A percentile compares a stretch with the other conserved stretches of the same genome.
These are phyloP conservation scores for Cercospora brassicicola DNA, from an alignment of 2,329 filamentous ascomycete genomes.

Conservation along the genomic window DNA sequence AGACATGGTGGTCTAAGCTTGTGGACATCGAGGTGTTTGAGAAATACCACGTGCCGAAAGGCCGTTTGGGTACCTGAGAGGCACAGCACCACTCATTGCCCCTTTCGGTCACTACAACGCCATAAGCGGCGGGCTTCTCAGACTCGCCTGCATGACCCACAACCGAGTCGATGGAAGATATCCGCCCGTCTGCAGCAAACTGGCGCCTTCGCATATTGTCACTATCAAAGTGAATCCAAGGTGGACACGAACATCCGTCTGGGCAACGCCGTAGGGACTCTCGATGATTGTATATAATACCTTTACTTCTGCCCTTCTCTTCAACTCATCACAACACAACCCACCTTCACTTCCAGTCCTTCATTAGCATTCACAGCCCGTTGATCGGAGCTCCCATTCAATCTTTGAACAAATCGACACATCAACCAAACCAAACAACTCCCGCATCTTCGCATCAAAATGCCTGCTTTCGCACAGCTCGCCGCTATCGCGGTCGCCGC, in stretches of 20 bases:
- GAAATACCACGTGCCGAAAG: neutral
- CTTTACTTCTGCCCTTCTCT: neutral
- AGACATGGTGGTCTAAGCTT: neutral
- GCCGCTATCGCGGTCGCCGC: conserved; percentile 21
- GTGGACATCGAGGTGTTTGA: neutral
- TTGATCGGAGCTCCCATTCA: conserved; percentile 22
- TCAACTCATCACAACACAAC: conserved; percentile 4
- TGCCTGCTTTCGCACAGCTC: conserved; percentile 24
- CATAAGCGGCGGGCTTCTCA: conserved; percentile 16
- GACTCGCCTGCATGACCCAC: conserved; percentile 1
- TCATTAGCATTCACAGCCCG: conserved; percentile 17
- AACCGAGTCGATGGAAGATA: conserved; percentile 18
- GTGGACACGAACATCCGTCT: neutral
- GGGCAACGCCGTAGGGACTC: neutral
- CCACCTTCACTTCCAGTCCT: conserved; percentile 19
- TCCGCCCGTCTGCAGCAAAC: conserved; percentile 12
- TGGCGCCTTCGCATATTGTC: conserved; percentile 19
- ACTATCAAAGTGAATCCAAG: conserved; percentile 23
- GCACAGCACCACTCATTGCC: neutral
- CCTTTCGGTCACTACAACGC: conserved; percentile 39
- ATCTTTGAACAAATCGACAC: conserved; percentile 10
- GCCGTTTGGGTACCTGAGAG: conserved; percentile 24
- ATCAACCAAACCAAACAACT: conserved; percentile 2
- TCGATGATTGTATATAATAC: conserved; percentile 17
- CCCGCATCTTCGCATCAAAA: conserved; percentile 4